A percentile compares a stretch with the other conserved stretches of the same genome.
Conservation (phyloP, 2,329 filamentous ascomycete species). For the Neonectria magnoliae region DNA sequence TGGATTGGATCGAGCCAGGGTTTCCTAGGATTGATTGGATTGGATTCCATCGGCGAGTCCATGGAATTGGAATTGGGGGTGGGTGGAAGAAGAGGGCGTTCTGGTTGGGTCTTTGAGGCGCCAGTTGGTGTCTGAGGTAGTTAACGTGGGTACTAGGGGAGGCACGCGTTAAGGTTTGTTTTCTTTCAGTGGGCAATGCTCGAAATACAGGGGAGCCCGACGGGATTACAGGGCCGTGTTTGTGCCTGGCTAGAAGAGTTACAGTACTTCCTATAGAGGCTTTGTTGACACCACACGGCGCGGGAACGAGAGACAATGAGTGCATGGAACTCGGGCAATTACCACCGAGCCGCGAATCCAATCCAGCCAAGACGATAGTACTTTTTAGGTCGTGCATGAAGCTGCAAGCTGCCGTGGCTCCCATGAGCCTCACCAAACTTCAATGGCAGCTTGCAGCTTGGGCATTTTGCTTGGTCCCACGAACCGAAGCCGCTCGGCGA, state of each 20-base stretch:
- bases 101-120: constrained; percentile 23
- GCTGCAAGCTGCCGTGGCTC: constrained; percentile 2
- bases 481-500: background rate
- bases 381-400: constrained; percentile 10
- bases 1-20: constrained; percentile 21
- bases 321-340: background rate
- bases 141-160: no score
- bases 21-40: constrained; percentile 21
- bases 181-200: background rate
- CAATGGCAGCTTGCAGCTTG: background rate
- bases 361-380: constrained; percentile 1
- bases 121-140: background rate
- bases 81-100: constrained; percentile 30
- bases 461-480: background rate
- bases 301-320: background rate
- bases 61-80: constrained; percentile 9
- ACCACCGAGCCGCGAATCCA: constrained; percentile 1
- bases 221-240: background rate
- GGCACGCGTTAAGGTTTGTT: background rate
- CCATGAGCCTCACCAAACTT: background rate
- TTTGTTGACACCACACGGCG: background rate
- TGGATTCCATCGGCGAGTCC: constrained; percentile 35
- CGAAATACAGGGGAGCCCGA: background rate
- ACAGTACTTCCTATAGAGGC: no score
- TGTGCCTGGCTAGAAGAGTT: background rate